These are phyloP conservation scores for Cystobasidiopsis lactophilus DNA, from an alignment of 768 basidiomycete species.

Conservation along the genomic window DNA sequence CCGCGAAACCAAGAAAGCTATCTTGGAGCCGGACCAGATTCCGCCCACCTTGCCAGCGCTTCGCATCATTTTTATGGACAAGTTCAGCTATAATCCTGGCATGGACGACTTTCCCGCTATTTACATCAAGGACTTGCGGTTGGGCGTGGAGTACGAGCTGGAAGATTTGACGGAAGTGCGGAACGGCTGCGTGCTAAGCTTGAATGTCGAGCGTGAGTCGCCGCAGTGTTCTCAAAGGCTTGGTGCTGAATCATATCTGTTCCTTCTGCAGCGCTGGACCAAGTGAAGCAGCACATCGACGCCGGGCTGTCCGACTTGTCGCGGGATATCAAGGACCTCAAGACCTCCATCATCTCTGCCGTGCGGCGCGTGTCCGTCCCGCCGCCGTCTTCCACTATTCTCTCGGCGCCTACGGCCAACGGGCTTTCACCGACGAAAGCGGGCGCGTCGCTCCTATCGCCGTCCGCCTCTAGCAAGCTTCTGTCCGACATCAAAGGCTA, in stretches of 20 bases:
- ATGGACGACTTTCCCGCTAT: slow-evolving; percentile 47
- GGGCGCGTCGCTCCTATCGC: slow-evolving; percentile 15
- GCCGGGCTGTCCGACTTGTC: slow-evolving; percentile 61
- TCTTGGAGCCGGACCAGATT: slow-evolving; percentile 33
- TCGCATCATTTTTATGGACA: slow-evolving; percentile 75
- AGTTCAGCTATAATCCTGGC: slow-evolving; percentile 80
- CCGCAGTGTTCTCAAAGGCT: not conserved
- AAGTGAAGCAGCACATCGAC: slow-evolving; percentile 97
- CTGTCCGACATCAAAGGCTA: slow-evolving; percentile 57
- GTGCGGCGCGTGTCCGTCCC: slow-evolving; percentile 33
- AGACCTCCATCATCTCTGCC: slow-evolving; percentile 36
- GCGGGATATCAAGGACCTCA: slow-evolving; percentile 76
- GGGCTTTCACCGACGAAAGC: slow-evolving; percentile 1
- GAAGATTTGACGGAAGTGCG: slow-evolving; percentile 85
- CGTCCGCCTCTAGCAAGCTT: slow-evolving; percentile 6
- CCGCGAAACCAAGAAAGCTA: slow-evolving; percentile 24
- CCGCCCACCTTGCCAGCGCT: slow-evolving; percentile 50
- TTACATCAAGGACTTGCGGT: slow-evolving; percentile 76
- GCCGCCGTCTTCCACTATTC: slow-evolving; percentile 33
- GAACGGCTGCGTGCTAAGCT: slow-evolving; percentile 62
- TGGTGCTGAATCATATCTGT: not conserved
- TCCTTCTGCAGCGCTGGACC: slow-evolving; percentile 60
- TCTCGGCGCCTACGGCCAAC: not conserved
- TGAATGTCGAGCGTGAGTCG: slow-evolving; percentile 87
- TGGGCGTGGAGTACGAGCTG: slow-evolving; percentile 83